Evolutionary conservation across 2,329 filamentous ascomycete species (phyloP).

Genomic region (Fusarium sp.): DNA sequence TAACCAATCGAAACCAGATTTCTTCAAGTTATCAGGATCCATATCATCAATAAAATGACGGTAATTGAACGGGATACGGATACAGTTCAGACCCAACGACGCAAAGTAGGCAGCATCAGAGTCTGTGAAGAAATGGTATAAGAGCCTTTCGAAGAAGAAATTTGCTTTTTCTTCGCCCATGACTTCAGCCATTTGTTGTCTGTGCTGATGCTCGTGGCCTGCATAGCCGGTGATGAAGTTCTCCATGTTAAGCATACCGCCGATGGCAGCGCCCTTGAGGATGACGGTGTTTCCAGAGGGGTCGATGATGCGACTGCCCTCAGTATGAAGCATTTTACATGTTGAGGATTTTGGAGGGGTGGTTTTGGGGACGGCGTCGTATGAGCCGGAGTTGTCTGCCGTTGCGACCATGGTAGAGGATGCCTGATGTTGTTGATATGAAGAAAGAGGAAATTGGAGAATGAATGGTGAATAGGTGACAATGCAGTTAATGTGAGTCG

Average conservation of each 20-base stretch:
- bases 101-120: slow-evolving; percentile 69
- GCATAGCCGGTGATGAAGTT: slow-evolving; percentile 74
- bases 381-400: slow-evolving; percentile 10
- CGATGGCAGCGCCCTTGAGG: slow-evolving; percentile 52
- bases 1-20: slow-evolving; percentile 60
- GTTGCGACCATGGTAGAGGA: slow-evolving; percentile 26
- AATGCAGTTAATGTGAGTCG: too few relatives aligned
- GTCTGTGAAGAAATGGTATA: slow-evolving; percentile 70
- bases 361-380: not conserved
- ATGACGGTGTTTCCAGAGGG: slow-evolving; percentile 57
- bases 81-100: slow-evolving; percentile 66
- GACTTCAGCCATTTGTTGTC: slow-evolving; percentile 63
- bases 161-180: slow-evolving; percentile 67
- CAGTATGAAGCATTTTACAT: slow-evolving; percentile 48
- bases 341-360: slow-evolving; percentile 11
- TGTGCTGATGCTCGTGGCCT: slow-evolving; percentile 68
- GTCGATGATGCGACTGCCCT: slow-evolving; percentile 57
- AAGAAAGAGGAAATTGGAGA: rapidly evolving
- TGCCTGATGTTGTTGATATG: not conserved
- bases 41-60: slow-evolving; percentile 66
- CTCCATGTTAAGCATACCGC: slow-evolving; percentile 61
- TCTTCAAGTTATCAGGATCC: slow-evolving; percentile 61
- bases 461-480: rapidly evolving
- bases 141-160: slow-evolving; percentile 69
- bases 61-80: slow-evolving; percentile 72